A percentile compares a stretch with the other conserved stretches of the same genome.
Evolutionary conservation across 306 rosid species (phyloP).

Genomic region (Comarum palustre): DNA sequence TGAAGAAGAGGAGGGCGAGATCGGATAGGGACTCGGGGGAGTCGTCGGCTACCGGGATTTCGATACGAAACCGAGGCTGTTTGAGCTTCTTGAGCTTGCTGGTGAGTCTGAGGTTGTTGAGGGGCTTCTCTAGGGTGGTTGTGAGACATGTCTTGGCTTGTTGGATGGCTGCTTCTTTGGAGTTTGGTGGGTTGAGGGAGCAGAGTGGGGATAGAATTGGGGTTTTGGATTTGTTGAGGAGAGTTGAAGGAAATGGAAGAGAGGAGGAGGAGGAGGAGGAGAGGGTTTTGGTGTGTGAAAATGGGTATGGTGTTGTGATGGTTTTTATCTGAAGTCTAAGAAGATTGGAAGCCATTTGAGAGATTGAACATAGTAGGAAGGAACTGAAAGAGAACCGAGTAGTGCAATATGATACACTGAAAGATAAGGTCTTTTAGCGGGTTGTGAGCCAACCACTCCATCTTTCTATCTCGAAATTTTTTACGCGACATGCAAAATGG

Average conservation of each 20-base stretch:
- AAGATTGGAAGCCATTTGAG: conserved; percentile 56
- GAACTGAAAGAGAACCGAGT: conserved; percentile 19
- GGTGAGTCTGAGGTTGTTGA: conserved; percentile 65
- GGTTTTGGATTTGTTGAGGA: conserved; percentile 32
- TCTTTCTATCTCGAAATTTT: too few relatives aligned
- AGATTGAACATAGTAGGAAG: conserved; percentile 1
- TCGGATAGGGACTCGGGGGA: conserved; percentile 51
- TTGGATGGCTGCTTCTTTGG: conserved; percentile 70
- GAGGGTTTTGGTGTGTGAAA: conserved; percentile 23
- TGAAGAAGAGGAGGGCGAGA: conserved; percentile 61
- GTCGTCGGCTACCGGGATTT: conserved; percentile 74
- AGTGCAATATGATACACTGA: neutral
- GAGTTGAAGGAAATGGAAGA: conserved; percentile 32
- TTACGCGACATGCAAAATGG: too few relatives aligned
- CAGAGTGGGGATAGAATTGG: conserved; percentile 7
- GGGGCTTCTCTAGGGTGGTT: conserved; percentile 66
- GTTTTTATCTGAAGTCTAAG: conserved; percentile 33
- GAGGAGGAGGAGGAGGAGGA: conserved; percentile 30
- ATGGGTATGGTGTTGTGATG: conserved; percentile 30
- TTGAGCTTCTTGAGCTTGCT: conserved; percentile 58
- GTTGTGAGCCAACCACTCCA: neutral
- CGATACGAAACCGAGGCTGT: conserved; percentile 72
- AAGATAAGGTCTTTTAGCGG: conserved; percentile 36
- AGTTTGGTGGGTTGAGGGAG: conserved; percentile 59
- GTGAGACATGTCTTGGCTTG: conserved; percentile 83